Base-by-base conservation (phyloP, 768 basidiomycete species). In the Tephrocybe sp. region DNA sequence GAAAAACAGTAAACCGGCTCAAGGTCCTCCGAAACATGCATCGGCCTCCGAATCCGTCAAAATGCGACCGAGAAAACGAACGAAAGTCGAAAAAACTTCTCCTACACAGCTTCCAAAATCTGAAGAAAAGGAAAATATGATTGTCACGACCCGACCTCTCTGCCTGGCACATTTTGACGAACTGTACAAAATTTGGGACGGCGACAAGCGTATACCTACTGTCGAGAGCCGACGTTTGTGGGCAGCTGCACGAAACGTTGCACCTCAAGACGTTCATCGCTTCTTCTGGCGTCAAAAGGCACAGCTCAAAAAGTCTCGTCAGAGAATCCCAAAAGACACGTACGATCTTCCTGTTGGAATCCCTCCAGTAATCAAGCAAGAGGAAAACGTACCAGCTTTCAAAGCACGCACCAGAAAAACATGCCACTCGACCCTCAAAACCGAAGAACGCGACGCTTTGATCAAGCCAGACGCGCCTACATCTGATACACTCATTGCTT, bases 281-380 rank as follows among this genome's bases (percentile, higher is more conserved):
- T 76, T 73, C 72, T 74, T 67, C 64, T 66, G 66, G 43, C 63
- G 68, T 21, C 67, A 69, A 21, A 65, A 67, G 31, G 56, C 49
- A 12, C 22, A 53, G 19, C 67, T 65, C 3, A 66, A 60, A 50
- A 68, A 63, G 48, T 63, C 3, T 64, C 64, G 18, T 25, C 30
- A 34, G 8, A 24, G 44, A 21, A 25, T 45, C 67, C 13, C 65
- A 57, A 54, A 68, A 63, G 52, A 64, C 0, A 65, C 65, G n/a
- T 75, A 75, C 52, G 69, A 71, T 25, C 55, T 74, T n/a, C 61
- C 57, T 5, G 58, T 73, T 11, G 72, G 70, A 2, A 57, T 33
- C 8, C 71, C 71, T 27, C 70, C 70, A 0, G 54, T 61, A 10
- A 48, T 59, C 42, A 44, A 45, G 42, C 38, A 36, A 12, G 31